Percentiles rank a stretch among this genome's conserved stretches.
phyloP scores from a whole-genome alignment of 305 asterid species.

The Fraxinus latifolia region DNA sequence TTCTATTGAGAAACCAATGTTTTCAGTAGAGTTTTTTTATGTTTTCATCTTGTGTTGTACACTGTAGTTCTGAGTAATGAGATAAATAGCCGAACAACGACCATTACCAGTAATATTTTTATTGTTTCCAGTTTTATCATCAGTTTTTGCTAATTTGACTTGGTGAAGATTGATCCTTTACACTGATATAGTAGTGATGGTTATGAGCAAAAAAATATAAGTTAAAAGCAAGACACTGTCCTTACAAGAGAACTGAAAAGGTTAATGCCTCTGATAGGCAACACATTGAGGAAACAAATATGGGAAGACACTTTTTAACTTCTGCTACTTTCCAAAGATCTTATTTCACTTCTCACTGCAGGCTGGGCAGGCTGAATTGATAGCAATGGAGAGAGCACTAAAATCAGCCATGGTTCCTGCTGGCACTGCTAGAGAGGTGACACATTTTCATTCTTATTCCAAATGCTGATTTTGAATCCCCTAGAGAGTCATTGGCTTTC shows the following conservation, averaged over 20 bases:
- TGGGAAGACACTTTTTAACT: background rate
- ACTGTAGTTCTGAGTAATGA: background rate
- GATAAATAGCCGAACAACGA: background rate
- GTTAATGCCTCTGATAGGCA: background rate
- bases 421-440: conserved; percentile 97
- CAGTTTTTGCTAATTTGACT: background rate
- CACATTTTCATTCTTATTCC: conserved; percentile 13
- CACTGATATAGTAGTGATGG: background rate
- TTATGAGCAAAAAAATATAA: conserved; percentile 1
- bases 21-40: background rate
- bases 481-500: background rate
- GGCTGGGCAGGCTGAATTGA: conserved; percentile 90
- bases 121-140: background rate
- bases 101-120: background rate
- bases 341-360: conserved; percentile 33
- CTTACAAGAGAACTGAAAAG: background rate
- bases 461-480: conserved; percentile 19
- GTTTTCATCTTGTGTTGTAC: background rate
- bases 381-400: conserved; percentile 74
- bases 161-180: background rate
- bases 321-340: conserved; percentile 14
- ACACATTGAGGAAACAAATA: background rate
- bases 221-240: background rate
- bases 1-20: background rate
- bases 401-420: conserved; percentile 73